Conservation (phyloP, 768 basidiomycete genomes). For the Megacollybia marginata region DNA sequence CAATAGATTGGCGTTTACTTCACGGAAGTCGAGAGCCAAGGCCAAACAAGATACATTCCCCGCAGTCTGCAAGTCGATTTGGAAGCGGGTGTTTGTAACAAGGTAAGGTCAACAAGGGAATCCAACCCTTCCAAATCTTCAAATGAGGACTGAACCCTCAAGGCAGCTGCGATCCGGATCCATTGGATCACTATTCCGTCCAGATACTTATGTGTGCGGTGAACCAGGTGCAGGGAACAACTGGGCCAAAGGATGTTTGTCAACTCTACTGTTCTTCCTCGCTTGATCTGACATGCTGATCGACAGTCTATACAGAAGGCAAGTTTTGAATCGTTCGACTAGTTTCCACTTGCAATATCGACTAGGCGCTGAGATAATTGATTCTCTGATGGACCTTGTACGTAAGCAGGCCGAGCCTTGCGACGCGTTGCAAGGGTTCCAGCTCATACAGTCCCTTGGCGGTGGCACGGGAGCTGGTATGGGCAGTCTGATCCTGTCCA, state of each 20-base stretch:
- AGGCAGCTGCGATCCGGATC: conserved; percentile 58
- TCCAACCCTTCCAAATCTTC: background rate
- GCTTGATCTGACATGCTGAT: background rate
- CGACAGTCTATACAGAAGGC: conserved; percentile 83
- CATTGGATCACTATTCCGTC: conserved; percentile 73
- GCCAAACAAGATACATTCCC: conserved; percentile 73
- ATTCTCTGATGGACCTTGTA: conserved; percentile 73
- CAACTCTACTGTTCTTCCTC: background rate
- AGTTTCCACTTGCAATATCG: background rate
- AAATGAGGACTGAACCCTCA: background rate
- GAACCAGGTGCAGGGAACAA: conserved; percentile 78
- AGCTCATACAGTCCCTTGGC: conserved; percentile 82
- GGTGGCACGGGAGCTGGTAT: conserved; percentile 88
- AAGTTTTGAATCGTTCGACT: conserved; percentile 7
- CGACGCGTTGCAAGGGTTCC: conserved; percentile 88
- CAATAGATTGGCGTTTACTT: conserved; percentile 77
- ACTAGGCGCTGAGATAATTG: conserved; percentile 84
- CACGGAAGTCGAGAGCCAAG: conserved; percentile 50
- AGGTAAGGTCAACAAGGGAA: background rate
- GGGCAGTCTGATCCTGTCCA: conserved; percentile 73
- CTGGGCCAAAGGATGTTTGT: conserved; percentile 91
- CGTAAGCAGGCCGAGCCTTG: conserved; percentile 75
- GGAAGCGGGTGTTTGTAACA: conserved; percentile 78
- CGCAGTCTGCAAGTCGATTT: conserved; percentile 87
- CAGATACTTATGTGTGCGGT: conserved; percentile 75